Evolutionary conservation across 2,329 filamentous ascomycete species (phyloP), one percentile per base, ranked within the genome.

Genomic region (Penicillium verrucosum): DNA sequence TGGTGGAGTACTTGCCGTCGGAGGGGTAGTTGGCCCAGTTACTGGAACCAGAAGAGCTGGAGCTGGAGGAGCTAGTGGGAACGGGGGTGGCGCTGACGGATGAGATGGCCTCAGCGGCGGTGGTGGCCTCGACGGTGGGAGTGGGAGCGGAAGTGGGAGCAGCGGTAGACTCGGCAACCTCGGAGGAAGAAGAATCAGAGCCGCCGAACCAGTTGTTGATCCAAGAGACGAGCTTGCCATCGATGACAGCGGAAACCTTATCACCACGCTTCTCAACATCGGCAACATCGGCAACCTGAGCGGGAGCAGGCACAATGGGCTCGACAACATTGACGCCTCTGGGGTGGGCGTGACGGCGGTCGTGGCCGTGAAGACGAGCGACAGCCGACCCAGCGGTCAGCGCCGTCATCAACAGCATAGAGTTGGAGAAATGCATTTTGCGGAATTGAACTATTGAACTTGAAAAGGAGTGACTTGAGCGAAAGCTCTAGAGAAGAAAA

Each of bases 401-500:
- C 51, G 73, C 72, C 54, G 71, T 68, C 54, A 74, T 57, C 56
- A 75, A 59, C 53, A 74, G 54, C 58, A 73, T 43, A 21, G 72
- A 70, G 62, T 73, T 72, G 61, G 75, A 74, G 64, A 75, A 56
- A 59, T 74, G 72, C 74, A 76, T 76, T 34, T 51, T 71, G 63
- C 10, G 8, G 8, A 42, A 56, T 21, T 21, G 21, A 21, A 21
- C 21, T 21, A 54, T 55, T 55, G 52, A 55, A 58, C 30, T 45
- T 43, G 47, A 57, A 58, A 51, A 46, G 29, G 65, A 65, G 59
- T 65, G 64, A 60, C 62, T 57, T 52, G 53, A 63, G 61, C 42
- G 58, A 60, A 56, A 32, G 60, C 60, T 60, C 60, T 46, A n/a
- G 38, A 42, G 29, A 43, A 48, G 37, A 34, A 45, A 54, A 43